A percentile compares a stretch with the other conserved stretches of the same genome.
These are phyloP conservation scores for Rhododendron molle DNA, from an alignment of 148 eudicot genomes.

Conservation along the genomic window DNA sequence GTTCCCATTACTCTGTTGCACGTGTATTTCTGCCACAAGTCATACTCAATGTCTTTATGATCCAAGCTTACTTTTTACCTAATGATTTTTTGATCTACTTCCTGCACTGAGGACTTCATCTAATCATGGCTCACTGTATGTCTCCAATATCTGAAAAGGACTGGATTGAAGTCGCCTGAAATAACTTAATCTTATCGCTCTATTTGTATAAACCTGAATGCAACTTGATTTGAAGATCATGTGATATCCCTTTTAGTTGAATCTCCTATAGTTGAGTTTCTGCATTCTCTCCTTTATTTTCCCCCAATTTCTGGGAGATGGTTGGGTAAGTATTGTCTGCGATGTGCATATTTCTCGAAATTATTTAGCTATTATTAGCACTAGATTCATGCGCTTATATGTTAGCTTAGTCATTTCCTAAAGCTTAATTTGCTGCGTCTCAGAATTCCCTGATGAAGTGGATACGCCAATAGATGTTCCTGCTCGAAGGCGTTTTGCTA, in stretches of 20 bases:
- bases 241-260: neutral
- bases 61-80: neutral
- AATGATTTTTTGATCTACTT: neutral
- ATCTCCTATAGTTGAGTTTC: neutral
- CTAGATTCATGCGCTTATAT: slow-evolving; percentile 5
- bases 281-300: neutral
- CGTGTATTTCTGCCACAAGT: neutral
- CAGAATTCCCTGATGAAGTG: slow-evolving; percentile 97
- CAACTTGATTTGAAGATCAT: slow-evolving; percentile 3
- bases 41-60: neutral
- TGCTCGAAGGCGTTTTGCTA: slow-evolving; percentile 88
- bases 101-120: slow-evolving; percentile 1
- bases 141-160: neutral
- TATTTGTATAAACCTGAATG: neutral
- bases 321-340: neutral
- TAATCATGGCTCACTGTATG: neutral
- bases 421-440: slow-evolving; percentile 7
- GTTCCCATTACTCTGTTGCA: neutral
- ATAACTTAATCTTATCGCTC: neutral
- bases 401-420: neutral
- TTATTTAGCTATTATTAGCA: neutral
- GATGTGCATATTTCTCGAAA: neutral
- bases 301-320: neutral
- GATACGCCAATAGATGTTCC: slow-evolving; percentile 88
- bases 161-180: neutral